These are phyloP conservation scores for Termitomyces sp. DNA, from an alignment of 768 basidiomycete genomes.

Conservation along the genomic window DNA sequence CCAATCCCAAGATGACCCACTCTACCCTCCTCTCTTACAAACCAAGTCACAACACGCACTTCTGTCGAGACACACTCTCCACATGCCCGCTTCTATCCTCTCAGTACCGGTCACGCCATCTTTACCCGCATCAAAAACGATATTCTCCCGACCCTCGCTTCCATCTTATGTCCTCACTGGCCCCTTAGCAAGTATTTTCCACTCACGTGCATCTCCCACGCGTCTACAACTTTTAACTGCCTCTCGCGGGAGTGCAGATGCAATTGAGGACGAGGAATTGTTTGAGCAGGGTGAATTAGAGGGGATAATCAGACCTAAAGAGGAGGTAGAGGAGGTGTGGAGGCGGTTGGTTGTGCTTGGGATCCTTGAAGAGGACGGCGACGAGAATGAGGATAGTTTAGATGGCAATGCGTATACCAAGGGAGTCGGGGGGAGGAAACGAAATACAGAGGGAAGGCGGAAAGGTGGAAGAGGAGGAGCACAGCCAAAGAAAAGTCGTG, in stretches of 20 bases:
- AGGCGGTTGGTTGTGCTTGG: slow-evolving; percentile 28
- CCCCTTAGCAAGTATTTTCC: slow-evolving; percentile 18
- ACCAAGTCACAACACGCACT: background rate
- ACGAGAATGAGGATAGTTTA: slow-evolving; percentile 10
- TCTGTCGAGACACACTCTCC: background rate
- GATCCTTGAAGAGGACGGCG: slow-evolving; percentile 24
- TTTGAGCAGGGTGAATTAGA: slow-evolving; percentile 69
- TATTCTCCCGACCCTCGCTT: slow-evolving; percentile 2
- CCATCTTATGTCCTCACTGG: slow-evolving; percentile 50
- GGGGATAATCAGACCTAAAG: slow-evolving; percentile 48
- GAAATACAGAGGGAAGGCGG: background rate
- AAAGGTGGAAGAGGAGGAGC: slow-evolving; percentile 1
- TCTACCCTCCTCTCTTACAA: slow-evolving; percentile 1
- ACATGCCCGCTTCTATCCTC: background rate
- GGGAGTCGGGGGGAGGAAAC: background rate
- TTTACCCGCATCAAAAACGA: background rate
- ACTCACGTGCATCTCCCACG: slow-evolving; percentile 35
- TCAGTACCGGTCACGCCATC: background rate
- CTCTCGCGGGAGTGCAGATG: slow-evolving; percentile 44
- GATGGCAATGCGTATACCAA: slow-evolving; percentile 3
- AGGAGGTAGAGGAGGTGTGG: slow-evolving; percentile 36
- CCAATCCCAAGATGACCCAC: background rate
- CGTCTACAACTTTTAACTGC: slow-evolving; percentile 61
- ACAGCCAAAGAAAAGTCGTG: slow-evolving; percentile 26
- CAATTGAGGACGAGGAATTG: slow-evolving; percentile 65